These are phyloP conservation scores for Musa itinerans DNA, from an alignment of 176 grass and related monocot species.

Conservation along the genomic window DNA sequence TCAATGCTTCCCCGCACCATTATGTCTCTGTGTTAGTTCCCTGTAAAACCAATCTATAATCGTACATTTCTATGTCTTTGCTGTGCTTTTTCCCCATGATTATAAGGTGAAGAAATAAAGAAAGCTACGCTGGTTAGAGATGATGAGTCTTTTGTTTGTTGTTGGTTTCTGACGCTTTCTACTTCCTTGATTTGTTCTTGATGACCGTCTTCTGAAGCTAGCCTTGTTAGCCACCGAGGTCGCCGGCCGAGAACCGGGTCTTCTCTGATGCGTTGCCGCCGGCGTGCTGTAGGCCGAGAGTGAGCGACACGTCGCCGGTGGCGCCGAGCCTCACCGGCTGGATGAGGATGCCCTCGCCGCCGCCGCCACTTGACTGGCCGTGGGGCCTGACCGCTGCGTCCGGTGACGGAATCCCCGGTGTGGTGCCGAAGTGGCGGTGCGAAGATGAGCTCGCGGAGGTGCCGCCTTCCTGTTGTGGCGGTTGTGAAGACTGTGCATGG, in stretches of 20 bases:
- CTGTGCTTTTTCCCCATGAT: slow-evolving; percentile 1
- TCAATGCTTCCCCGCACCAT: neutral
- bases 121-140: neutral
- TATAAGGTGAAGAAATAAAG: too few species aligned
- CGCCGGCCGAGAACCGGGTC: slow-evolving; percentile 63
- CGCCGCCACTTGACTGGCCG: slow-evolving; percentile 10
- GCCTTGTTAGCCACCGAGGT: slow-evolving; percentile 55
- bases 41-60: slow-evolving; percentile 17
- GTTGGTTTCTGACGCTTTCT: too few species aligned
- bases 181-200: too few species aligned
- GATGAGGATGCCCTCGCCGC: slow-evolving; percentile 45
- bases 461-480: slow-evolving; percentile 8
- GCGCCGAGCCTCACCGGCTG: slow-evolving; percentile 56
- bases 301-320: slow-evolving; percentile 76
- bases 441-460: slow-evolving; percentile 36
- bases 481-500: slow-evolving; percentile 18
- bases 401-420: slow-evolving; percentile 1
- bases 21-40: neutral
- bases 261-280: slow-evolving; percentile 25
- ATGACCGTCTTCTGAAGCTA: too few species aligned
- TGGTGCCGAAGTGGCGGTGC: slow-evolving; percentile 15
- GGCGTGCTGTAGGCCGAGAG: slow-evolving; percentile 74
- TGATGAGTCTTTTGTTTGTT: neutral
- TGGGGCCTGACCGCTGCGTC: neutral
- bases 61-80: slow-evolving; percentile 6